Percentiles rank a stretch among this genome's conserved stretches.
phyloP scores from a whole-genome alignment of 164 flowering plant species.

The Stephania cephalantha region DNA sequence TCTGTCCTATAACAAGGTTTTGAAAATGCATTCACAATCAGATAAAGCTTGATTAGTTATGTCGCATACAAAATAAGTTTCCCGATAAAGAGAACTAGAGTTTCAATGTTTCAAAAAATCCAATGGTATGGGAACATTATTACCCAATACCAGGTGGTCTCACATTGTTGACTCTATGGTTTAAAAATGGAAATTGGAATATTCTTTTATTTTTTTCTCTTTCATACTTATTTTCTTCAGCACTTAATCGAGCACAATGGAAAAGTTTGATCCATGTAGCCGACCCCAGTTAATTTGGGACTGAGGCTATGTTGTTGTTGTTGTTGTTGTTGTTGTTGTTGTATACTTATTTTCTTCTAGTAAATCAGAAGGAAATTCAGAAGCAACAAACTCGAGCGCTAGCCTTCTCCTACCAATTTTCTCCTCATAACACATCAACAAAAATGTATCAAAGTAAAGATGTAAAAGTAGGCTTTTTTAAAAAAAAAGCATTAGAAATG shows the following conservation, averaged over 20 bases:
- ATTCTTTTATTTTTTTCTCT: not conserved
- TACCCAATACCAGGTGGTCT: not conserved
- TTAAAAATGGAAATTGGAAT: not conserved
- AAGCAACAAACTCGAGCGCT: not conserved
- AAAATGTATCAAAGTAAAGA: not conserved
- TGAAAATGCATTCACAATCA: not conserved
- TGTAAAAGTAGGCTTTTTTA: not conserved
- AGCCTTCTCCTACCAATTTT: not conserved
- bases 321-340: too few species aligned
- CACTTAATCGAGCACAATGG: too few species aligned
- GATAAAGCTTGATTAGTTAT: not conserved
- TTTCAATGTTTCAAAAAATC: not conserved
- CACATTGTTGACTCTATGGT: not conserved
- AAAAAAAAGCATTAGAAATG: not conserved
- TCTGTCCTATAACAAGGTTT: constrained; percentile 52
- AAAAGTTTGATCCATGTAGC: too few species aligned
- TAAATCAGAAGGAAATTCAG: not conserved
- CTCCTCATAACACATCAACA: not conserved
- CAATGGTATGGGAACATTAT: not conserved
- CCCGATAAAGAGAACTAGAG: not conserved
- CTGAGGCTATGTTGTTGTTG: too few species aligned
- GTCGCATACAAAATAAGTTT: not conserved
- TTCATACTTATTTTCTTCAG: not conserved
- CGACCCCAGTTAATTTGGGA: too few species aligned
- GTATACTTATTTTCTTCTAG: not conserved